Evolutionary conservation across 164 flowering plant species (phyloP), one percentile per base, ranked within the genome.

Genomic region (Magnolia sinica): DNA sequence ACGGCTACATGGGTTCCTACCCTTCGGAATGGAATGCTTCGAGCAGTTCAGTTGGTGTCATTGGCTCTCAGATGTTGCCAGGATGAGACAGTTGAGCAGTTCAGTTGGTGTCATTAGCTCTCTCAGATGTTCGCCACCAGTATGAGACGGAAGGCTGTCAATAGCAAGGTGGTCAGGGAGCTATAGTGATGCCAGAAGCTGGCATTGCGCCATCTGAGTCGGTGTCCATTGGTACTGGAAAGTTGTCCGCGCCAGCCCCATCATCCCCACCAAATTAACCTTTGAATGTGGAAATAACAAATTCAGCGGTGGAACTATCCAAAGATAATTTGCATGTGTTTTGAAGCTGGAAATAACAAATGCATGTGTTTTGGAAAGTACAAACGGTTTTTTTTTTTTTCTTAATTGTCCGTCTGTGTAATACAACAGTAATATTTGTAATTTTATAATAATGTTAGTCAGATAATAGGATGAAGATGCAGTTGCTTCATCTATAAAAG

Each of bases 151-250:
- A 8, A 82, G 95, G 65, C 95, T 92, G 16, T 83, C 91, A 1
- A 86, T 91, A 89, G 65, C 84, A 66, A 87, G 19, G 88, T 91
- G 27, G 93, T 91, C 7, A 80, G 91, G 73, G 89, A 87, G 80
- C 84, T 89, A 18, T 91, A 91, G 83, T 79, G 87, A 78, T 84
- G 73, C 88, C 90, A 11, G 84, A 84, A 50, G 74, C 82, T 23
- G 85, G 78, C 37, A 67, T 50, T 2, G 64, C 66, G 22, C 64
- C 79, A 14, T 82, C 83, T 19, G 87, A 80, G 49, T 72, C 84
- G 0, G 58, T 74, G 59, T 75, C 78, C 2, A 55, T 16, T 55
- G 77, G 50, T 63, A 75, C 86, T 5, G 71, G 63, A 2, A 79
- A 76, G 37, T 65, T 7, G 11, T n/a, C 9, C 27, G 7, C n/a